Percentiles rank a stretch among this genome's conserved stretches.
These are phyloP conservation scores for Phytophthora pisi DNA, from an alignment of 352 stramenopile species.

Conservation along the genomic window DNA sequence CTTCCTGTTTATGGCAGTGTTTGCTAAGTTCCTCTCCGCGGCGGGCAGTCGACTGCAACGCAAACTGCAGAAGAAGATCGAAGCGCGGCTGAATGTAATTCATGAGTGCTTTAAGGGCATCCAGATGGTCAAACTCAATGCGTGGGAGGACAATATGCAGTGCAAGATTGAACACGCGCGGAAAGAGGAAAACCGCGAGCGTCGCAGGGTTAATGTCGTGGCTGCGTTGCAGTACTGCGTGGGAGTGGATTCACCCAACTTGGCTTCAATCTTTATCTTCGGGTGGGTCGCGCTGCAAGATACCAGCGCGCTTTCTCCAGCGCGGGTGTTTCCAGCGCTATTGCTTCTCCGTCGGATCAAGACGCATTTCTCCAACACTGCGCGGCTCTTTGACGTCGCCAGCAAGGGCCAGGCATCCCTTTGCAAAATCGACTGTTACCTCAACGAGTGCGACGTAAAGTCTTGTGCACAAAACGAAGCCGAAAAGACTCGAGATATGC, in stretches of 20 bases:
- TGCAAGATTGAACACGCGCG: conserved; percentile 45
- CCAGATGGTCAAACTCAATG: conserved; percentile 63
- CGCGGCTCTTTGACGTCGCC: conserved; percentile 31
- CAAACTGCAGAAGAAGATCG: conserved; percentile 30
- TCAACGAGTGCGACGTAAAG: conserved; percentile 18
- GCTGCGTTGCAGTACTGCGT: conserved; percentile 40
- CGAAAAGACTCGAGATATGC: not conserved
- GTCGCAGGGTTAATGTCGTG: conserved; percentile 26
- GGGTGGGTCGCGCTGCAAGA: conserved; percentile 43
- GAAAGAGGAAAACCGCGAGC: conserved; percentile 40
- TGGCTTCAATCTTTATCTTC: conserved; percentile 48
- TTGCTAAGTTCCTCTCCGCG: conserved; percentile 30
- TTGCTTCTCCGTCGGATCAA: conserved; percentile 44
- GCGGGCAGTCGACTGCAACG: conserved; percentile 23
- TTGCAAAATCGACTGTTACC: conserved; percentile 33
- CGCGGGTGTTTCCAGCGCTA: conserved; percentile 41
- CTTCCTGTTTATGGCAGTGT: conserved; percentile 32
- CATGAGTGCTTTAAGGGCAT: conserved; percentile 58
- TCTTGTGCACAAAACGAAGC: conserved; percentile 11
- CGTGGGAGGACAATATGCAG: conserved; percentile 63
- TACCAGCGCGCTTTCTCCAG: conserved; percentile 34
- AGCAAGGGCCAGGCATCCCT: conserved; percentile 29
- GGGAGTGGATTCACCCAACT: conserved; percentile 36
- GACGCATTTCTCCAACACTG: conserved; percentile 35
- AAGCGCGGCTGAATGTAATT: conserved; percentile 46